Conservation (phyloP, 2,329 filamentous ascomycete species). For the Arachnomyces sp. region DNA sequence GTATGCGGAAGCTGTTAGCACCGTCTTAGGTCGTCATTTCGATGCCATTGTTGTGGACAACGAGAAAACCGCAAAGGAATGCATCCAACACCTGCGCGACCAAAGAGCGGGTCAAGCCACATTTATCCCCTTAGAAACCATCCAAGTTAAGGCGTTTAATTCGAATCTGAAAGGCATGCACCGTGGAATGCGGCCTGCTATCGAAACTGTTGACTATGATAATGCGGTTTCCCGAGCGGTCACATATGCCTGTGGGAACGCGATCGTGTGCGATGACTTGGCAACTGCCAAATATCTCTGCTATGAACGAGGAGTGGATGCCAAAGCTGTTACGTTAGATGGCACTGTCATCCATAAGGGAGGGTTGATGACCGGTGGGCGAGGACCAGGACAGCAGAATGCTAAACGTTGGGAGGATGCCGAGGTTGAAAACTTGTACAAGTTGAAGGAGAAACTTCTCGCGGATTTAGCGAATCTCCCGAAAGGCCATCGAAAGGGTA, state of each 20-base stretch:
- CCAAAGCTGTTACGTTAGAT: slow-evolving; percentile 90
- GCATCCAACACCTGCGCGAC: slow-evolving; percentile 88
- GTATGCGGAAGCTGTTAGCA: slow-evolving; percentile 86
- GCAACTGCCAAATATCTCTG: slow-evolving; percentile 82
- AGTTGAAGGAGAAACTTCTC: slow-evolving; percentile 65
- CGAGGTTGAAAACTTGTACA: slow-evolving; percentile 77
- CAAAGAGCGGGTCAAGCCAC: slow-evolving; percentile 81
- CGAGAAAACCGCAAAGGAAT: slow-evolving; percentile 88
- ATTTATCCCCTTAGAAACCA: slow-evolving; percentile 94
- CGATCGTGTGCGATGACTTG: slow-evolving; percentile 85
- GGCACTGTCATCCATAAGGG: slow-evolving; percentile 97
- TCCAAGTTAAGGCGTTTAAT: slow-evolving; percentile 87
- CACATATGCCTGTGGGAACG: slow-evolving; percentile 88
- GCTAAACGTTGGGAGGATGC: slow-evolving; percentile 83
- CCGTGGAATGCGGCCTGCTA: slow-evolving; percentile 75
- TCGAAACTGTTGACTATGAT: slow-evolving; percentile 95
- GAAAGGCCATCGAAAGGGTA: slow-evolving; percentile 64
- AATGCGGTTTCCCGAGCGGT: slow-evolving; percentile 82
- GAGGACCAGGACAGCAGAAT: slow-evolving; percentile 65
- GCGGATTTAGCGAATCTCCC: slow-evolving; percentile 74
- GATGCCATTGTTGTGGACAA: slow-evolving; percentile 93
- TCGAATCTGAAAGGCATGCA: slow-evolving; percentile 84
- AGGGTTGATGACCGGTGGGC: slow-evolving; percentile 92
- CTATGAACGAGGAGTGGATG: slow-evolving; percentile 74
- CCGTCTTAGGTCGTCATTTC: slow-evolving; percentile 84